Evolutionary conservation across 495 filamentous ascomycete species (phyloP).

Genomic region (Annulohypoxylon moriforme): DNA sequence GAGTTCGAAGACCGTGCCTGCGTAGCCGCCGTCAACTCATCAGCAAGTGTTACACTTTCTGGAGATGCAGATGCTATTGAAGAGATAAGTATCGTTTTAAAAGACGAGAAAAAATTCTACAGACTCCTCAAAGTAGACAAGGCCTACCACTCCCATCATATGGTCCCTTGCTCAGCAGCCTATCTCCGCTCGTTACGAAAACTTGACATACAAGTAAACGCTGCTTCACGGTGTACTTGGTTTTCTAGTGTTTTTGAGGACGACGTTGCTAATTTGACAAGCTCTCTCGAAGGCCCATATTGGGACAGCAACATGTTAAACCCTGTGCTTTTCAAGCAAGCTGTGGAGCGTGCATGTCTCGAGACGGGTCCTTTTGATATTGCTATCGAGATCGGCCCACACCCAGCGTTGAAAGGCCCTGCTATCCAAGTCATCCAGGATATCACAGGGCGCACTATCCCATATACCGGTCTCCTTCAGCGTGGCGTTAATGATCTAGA

Average conservation of each 20-base stretch:
- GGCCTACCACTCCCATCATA: slow-evolving; percentile 68
- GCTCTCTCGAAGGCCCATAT: slow-evolving; percentile 47
- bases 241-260: slow-evolving; percentile 39
- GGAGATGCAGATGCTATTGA: slow-evolving; percentile 55
- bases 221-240: slow-evolving; percentile 43
- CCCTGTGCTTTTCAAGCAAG: slow-evolving; percentile 63
- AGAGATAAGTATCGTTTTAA: slow-evolving; percentile 51
- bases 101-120: slow-evolving; percentile 58
- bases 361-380: slow-evolving; percentile 34
- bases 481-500: slow-evolving; percentile 39
- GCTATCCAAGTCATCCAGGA: slow-evolving; percentile 43
- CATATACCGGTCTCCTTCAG: slow-evolving; percentile 43
- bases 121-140: slow-evolving; percentile 58
- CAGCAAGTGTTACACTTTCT: slow-evolving; percentile 59
- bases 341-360: slow-evolving; percentile 44
- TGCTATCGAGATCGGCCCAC: slow-evolving; percentile 64
- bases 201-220: slow-evolving; percentile 21
- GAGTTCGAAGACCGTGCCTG: slow-evolving; percentile 48
- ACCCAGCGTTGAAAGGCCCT: slow-evolving; percentile 61
- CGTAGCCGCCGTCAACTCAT: slow-evolving; percentile 61
- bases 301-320: slow-evolving; percentile 61
- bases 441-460: slow-evolving; percentile 1
- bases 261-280: slow-evolving; percentile 23
- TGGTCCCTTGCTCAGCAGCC: slow-evolving; percentile 48
- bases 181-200: slow-evolving; percentile 47